Evolutionary conservation across 805 yeast species (phyloP).

Genomic region (Cyberlindnera euphorbiae): DNA sequence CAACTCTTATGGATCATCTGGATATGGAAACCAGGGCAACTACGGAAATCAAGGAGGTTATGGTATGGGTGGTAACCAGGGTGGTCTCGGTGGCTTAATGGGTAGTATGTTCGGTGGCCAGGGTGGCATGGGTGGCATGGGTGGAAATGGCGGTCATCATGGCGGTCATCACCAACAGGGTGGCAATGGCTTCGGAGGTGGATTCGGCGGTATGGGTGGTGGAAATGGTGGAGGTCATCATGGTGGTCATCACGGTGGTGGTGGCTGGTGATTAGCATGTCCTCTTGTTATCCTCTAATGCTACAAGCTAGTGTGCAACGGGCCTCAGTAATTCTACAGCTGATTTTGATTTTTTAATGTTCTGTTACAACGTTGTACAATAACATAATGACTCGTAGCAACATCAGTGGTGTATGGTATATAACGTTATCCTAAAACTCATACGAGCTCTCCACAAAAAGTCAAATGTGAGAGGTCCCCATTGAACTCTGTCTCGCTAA

Average conservation of each 20-base stretch:
- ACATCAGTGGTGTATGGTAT: background rate
- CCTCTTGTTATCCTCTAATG: too few species aligned
- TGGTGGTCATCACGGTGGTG: constrained; percentile 9
- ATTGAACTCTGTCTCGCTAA: too few species aligned
- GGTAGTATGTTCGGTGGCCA: constrained; percentile 1
- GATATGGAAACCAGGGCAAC: constrained; percentile 5
- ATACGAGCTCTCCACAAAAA: too few species aligned
- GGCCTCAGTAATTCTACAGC: too few species aligned
- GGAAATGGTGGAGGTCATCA: constrained; percentile 3
- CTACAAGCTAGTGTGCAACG: too few species aligned
- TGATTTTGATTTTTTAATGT: too few species aligned
- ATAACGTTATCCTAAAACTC: too few species aligned
- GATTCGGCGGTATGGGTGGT: constrained; percentile 3
- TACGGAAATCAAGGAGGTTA: background rate
- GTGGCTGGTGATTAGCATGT: constrained; percentile 4
- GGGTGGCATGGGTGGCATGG: constrained; percentile 5
- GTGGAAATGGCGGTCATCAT: background rate
- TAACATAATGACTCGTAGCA: background rate
- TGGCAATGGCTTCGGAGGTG: constrained; percentile 3
- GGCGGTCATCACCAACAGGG: constrained; percentile 1
- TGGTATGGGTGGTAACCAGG: background rate
- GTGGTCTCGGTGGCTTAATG: background rate
- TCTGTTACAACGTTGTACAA: too few species aligned
- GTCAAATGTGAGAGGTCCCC: too few species aligned
- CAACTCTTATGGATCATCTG: constrained; percentile 1